Conservation (phyloP, 2,329 filamentous ascomycete genomes). For the Cladosporium sp. region DNA sequence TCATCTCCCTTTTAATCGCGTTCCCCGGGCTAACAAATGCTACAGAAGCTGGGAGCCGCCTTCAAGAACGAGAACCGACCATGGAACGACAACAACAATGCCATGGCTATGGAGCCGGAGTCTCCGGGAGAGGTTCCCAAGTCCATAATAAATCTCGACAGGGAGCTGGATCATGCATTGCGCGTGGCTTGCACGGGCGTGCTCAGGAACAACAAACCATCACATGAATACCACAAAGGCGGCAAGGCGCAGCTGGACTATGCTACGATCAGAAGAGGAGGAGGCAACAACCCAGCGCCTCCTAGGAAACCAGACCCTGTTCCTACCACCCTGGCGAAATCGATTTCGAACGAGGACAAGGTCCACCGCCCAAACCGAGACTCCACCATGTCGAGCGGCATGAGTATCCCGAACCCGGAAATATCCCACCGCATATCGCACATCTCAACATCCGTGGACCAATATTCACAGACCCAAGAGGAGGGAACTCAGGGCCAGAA, state of each 20-base stretch:
- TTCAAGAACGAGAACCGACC: constrained; percentile 30
- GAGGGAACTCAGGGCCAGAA: constrained; percentile 12
- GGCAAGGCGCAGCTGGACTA: constrained; percentile 36
- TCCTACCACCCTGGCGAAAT: neutral
- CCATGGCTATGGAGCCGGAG: constrained; percentile 27
- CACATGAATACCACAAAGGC: constrained; percentile 31
- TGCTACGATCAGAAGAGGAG: constrained; percentile 32
- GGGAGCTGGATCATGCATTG: constrained; percentile 46
- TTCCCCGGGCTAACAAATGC: constrained; percentile 9
- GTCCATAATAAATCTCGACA: constrained; percentile 45
- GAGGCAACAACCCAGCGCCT: constrained; percentile 13
- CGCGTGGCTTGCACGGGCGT: constrained; percentile 48
- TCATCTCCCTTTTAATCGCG: neutral
- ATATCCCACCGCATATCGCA: constrained; percentile 6
- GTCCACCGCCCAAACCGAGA: neutral
- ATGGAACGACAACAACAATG: constrained; percentile 31
- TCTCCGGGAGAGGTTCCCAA: constrained; percentile 43
- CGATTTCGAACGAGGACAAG: constrained; percentile 6
- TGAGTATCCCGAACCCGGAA: neutral
- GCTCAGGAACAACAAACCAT: constrained; percentile 40
- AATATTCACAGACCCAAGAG: constrained; percentile 25
- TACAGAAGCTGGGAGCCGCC: constrained; percentile 31
- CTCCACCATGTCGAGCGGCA: neutral
- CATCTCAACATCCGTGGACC: neutral
- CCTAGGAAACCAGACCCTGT: constrained; percentile 6